phyloP scores from a whole-genome alignment of 495 filamentous ascomycete genomes.

The Pseudevernia furfuracea region DNA sequence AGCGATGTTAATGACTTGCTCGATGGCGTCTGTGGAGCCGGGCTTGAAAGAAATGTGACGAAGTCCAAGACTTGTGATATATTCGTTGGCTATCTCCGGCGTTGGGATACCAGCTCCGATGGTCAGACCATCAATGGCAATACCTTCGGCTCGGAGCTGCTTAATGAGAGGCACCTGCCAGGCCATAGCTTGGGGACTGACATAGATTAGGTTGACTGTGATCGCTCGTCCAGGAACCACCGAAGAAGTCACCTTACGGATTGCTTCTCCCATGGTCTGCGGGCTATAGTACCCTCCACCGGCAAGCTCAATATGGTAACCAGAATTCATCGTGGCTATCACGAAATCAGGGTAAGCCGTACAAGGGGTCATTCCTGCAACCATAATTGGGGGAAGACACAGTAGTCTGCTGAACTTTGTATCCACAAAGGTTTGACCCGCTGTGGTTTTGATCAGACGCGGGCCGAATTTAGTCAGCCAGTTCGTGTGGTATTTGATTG shows the following conservation, averaged over 20 bases:
- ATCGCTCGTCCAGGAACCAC: conserved; percentile 34
- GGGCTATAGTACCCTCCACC: conserved; percentile 33
- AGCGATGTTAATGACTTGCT: conserved; percentile 42
- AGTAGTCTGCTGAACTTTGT: conserved; percentile 35
- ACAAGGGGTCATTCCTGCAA: conserved; percentile 42
- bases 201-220: conserved; percentile 72
- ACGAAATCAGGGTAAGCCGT: conserved; percentile 37
- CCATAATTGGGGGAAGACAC: conserved; percentile 35
- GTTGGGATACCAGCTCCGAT: conserved; percentile 46
- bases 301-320: conserved; percentile 37
- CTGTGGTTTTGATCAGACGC: conserved; percentile 71
- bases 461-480: conserved; percentile 95
- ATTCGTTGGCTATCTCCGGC: conserved; percentile 39
- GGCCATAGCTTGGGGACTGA: conserved; percentile 85
- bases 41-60: conserved; percentile 47
- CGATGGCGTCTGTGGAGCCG: conserved; percentile 39
- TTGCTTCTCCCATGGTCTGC: conserved; percentile 29
- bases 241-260: conserved; percentile 26
- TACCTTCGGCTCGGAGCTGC: conserved; percentile 25
- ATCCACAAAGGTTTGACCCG: conserved; percentile 65
- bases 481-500: conserved; percentile 85
- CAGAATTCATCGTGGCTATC: conserved; percentile 34
- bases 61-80: conserved; percentile 42
- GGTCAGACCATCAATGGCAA: conserved; percentile 38
- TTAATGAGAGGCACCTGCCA: conserved; percentile 84